Evolutionary conservation across 179 eudicot species (phyloP), one percentile per base, ranked within the genome.

Genomic region (Corrigiola litoralis): DNA sequence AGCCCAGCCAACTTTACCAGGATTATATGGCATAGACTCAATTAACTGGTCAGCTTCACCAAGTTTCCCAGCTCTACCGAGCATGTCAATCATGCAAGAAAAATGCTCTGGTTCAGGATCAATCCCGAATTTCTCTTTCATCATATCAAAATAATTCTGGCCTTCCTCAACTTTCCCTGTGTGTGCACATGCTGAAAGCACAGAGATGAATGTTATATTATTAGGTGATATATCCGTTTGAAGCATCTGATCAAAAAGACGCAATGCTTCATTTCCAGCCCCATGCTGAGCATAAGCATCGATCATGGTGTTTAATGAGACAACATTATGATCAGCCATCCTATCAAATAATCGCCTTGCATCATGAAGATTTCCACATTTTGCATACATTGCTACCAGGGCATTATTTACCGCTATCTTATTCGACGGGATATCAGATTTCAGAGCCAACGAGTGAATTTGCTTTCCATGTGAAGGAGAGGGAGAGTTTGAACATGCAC

Each of bases 271-370:
- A 16, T 54, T 36, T 40, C 83, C 88, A 38, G 52, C 47, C 10
- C 98, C 98, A 64, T 92, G 97, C 46, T 89, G 96, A 28, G 97
- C 82, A 71, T 83, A 89, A 32, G 83, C 96, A 23, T 91, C 89
- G 56, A 87, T 89, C 82, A 92, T 83, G 32, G 95, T 77, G 64
- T 87, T 87, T 7, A 83, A 51, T 8, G 98, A 85, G 40, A 92
- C 84, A 7, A 67, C 67, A 71, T 89, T 89, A 63, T 85, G 85
- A 67, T 83, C 92, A 1, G 81, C 78, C 98, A 92, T 92, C 68
- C 73, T 74, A 64, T 92, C 89, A 50, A 92, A 92, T n/a, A 89
- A 62, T 58, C 49, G 74, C 67, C 88, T 85, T 0, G 98, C 91
- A 58, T 89, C 96, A 34, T 62, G 63, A 57, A 92, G 82, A 79